A percentile compares a stretch with the other conserved stretches of the same genome.
phyloP scores from a whole-genome alignment of 2,329 filamentous ascomycete species.

The Trichoderma aggressivum region DNA sequence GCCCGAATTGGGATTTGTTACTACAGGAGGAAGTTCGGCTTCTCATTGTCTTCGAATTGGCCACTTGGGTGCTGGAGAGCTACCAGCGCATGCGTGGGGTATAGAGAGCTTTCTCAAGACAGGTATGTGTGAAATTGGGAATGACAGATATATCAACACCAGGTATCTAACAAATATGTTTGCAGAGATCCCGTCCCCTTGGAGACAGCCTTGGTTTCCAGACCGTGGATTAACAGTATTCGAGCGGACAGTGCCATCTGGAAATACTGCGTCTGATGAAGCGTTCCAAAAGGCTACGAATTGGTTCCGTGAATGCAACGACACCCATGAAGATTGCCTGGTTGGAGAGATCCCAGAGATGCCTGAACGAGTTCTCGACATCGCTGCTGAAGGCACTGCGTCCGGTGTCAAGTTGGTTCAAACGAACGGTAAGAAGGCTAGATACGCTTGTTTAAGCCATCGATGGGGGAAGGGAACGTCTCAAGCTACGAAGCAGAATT shows the following conservation, averaged over 20 bases:
- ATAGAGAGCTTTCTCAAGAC: slow-evolving; percentile 4
- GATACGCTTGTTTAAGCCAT: slow-evolving; percentile 15
- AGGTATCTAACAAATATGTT: neutral
- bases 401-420: slow-evolving; percentile 6
- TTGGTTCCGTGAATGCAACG: slow-evolving; percentile 13
- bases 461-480: slow-evolving; percentile 8
- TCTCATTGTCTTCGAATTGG: slow-evolving; percentile 5
- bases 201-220: slow-evolving; percentile 16
- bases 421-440: neutral
- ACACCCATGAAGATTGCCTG: neutral
- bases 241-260: neutral
- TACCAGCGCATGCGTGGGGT: neutral
- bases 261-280: slow-evolving; percentile 4
- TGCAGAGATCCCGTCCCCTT: slow-evolving; percentile 2
- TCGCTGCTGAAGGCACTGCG: neutral
- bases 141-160: rapidly evolving
- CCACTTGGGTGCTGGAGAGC: neutral
- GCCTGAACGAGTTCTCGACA: slow-evolving; percentile 11
- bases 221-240: slow-evolving; percentile 5
- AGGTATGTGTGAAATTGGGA: neutral
- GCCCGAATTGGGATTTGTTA: neutral
- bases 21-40: neutral
- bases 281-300: slow-evolving; percentile 1
- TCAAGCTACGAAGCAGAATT: neutral
- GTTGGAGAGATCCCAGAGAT: neutral